Evolutionary conservation across 129 eudicot genomes (phyloP).

Genomic region (Erigeron canadensis): DNA sequence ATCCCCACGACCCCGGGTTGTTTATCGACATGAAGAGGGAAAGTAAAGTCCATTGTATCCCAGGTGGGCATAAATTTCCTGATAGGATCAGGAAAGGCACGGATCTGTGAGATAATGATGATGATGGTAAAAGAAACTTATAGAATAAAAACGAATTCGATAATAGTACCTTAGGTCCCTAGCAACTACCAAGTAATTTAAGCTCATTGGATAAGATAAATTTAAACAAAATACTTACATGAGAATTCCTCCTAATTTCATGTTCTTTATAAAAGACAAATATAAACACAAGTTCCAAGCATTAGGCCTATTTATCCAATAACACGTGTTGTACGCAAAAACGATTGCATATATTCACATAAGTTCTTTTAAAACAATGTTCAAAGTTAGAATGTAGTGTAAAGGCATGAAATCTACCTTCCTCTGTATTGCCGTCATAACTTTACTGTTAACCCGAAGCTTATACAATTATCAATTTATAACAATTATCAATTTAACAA

Average conservation of each 20-base stretch:
- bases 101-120: conserved; percentile 49
- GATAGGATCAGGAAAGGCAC: conserved; percentile 96
- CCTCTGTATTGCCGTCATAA: no score
- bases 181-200: no score
- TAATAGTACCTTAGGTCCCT: no score
- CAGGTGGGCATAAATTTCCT: conserved; percentile 96
- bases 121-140: not conserved
- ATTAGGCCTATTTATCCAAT: conserved; percentile 89
- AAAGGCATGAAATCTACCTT: no score
- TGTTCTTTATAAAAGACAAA: conserved; percentile 75
- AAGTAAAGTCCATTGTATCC: conserved; percentile 92
- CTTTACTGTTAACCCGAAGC: no score
- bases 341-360: no score
- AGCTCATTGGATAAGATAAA: not conserved
- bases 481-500: no score
- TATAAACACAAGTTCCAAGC: conserved; percentile 84
- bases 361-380: no score
- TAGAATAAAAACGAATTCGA: no score
- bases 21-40: conserved; percentile 98
- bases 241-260: conserved; percentile 70
- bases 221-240: conserved; percentile 48
- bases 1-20: conserved; percentile 81
- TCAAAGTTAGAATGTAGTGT: no score
- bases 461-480: no score
- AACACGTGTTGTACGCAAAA: conserved; percentile 85